Base-by-base conservation (phyloP, 805 yeast species). In the Teunomyces barrocoloradensis region DNA sequence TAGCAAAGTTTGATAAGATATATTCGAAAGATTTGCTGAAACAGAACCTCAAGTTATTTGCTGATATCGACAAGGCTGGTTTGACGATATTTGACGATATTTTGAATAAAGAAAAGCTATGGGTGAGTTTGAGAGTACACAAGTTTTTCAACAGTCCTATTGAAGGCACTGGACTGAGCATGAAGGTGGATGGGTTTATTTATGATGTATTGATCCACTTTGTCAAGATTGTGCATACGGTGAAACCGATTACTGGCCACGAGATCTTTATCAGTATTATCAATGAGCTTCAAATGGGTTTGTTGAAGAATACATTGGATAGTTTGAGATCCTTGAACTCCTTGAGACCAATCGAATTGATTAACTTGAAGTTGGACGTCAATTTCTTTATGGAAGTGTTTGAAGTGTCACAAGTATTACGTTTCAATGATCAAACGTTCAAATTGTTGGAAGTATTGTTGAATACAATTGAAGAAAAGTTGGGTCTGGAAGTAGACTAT, bases 61-160 rank as follows among this genome's bases (percentile, higher is more conserved):
- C 72, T 27, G 76, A 72, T 48, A 66, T 73, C 43, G 77, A 72
- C 43, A 69, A 69, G 48, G 74, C 71, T 6, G 61, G 61, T 42
- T 55, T 65, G 36, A 65, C 74, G 0, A 69, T 73, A 18, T 59
- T 71, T 42, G 75, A 71, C 33, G 77, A 73, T 52, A 66, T 73
- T 29, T 55, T 71, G 27, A 64, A 58, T 36, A 64, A 64, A 27
- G 76, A 73, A 46, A 70, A 68, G 48, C 48, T 49, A 12, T 60
- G 67, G 62, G 62, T 71, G 25, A 66, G 63, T 44, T 59, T 57
- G 9, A 56, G 57, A 15, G 58, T 71, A 3, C 57, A 51, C 28
- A 54, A 50, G n/a, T 62, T 57, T 56, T 69, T 60, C 59, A 29
- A 54, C 49, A 20, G 41, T 50, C 29, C 28, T 12, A 15, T 18